A percentile compares a stretch with the other conserved stretches of the same genome.
Conservation (phyloP, 164 flowering plant species). For the Malania oleifera region DNA sequence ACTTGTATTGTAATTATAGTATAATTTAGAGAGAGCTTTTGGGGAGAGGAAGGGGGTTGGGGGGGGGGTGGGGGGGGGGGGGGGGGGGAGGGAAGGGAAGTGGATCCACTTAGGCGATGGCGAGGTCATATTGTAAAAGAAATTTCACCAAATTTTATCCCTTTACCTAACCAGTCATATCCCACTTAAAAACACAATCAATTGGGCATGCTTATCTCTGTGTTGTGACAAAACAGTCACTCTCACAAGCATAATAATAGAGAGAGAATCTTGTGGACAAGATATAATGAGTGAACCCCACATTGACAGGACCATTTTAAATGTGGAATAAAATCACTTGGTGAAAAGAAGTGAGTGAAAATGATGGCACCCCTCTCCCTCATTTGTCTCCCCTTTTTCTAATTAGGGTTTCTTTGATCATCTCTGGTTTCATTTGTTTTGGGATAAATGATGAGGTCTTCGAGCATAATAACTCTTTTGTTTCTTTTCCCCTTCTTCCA, state of each 20-base stretch:
- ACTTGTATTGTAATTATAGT: too few relatives aligned
- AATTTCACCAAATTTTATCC: conserved; percentile 8
- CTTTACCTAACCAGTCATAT: conserved; percentile 21
- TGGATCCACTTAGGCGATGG: too few relatives aligned
- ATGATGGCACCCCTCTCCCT: neutral
- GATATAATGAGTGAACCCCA: conserved; percentile 25
- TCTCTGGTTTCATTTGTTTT: neutral
- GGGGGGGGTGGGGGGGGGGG: too few relatives aligned
- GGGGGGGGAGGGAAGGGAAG: too few relatives aligned
- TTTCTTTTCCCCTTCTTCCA: too few relatives aligned
- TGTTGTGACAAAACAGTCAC: conserved; percentile 28
- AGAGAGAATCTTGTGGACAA: conserved; percentile 35
- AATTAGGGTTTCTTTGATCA: neutral
- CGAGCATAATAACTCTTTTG: neutral
- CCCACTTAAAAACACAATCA: conserved; percentile 21
- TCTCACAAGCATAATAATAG: conserved; percentile 34
- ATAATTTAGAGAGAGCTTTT: too few relatives aligned
- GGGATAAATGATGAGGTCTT: neutral
- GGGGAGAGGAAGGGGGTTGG: too few relatives aligned
- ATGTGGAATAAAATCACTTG: neutral
- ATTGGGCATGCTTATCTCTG: conserved; percentile 15
- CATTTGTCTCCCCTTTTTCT: neutral
- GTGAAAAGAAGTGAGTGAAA: neutral
- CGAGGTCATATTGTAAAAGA: too few relatives aligned
- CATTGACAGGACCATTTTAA: neutral